Base-by-base conservation (phyloP, 2,329 filamentous ascomycete genomes). In the Fusarium neocosmosporiellum region DNA sequence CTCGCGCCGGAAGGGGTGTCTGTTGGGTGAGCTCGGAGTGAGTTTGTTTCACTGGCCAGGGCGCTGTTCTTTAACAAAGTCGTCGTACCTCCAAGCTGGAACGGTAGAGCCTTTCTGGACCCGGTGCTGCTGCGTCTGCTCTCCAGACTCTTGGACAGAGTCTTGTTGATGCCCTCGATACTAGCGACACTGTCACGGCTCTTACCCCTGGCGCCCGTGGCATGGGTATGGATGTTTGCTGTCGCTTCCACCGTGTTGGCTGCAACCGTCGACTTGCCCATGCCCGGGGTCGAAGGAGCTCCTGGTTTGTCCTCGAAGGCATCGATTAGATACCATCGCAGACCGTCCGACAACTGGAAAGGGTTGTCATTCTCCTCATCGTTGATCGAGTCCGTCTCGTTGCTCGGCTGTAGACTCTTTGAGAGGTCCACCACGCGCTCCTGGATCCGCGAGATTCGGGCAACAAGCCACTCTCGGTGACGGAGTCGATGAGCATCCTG, bases 291-390 rank as follows among this genome's bases (percentile, higher is more conserved):
- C n/a, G 93, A 92, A 0, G 96, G 96, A 3, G 95, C 95, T 1
- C 93, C 93, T 1, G 94, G 91, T 79, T 98, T 98, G 82, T 99
- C 96, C 82, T 99, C 96, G 2, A 90, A 88, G 0, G 96, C 96
- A 79, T 99, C 96, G 37, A 99, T 92, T 7, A 99, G 88, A 82
- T 98, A 98, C 96, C 96, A 99, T 36, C 96, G 91, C 55, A 99
- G 85, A 4, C 96, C 96, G 77, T 99, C 96, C 0, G 95, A 98
- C 14, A 99, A 88, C 77, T 98, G 95, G 81, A 99, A 99, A 0
- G 96, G 96, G 78, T 99, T 99, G 73, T 98, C 96, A 71, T 98
- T 95, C 73, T 97, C 94, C 43, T 92, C 91, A 14, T 89, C 88
- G 58, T 86, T 86, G 36, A 85, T 77, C 2, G 87, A 88, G 66